Base-by-base conservation (phyloP, 306 rosid genomes). In the Prinsepia uniflora region DNA sequence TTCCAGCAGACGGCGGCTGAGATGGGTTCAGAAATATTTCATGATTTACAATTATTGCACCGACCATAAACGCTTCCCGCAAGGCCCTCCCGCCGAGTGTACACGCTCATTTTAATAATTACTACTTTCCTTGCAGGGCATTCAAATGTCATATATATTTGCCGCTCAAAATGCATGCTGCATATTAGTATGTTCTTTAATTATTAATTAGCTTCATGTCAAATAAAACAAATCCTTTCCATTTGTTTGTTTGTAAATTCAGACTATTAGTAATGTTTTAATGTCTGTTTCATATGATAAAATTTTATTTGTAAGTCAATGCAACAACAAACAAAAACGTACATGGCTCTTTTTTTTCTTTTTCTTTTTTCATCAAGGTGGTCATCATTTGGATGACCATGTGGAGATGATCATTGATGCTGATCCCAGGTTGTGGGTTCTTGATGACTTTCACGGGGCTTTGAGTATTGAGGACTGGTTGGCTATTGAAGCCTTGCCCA, bases 11-110 rank as follows among this genome's bases (percentile, higher is more conserved):
- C 82, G 96, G 74, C 84, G 92, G 63, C 78, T 92, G 13, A 88
- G 94, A 76, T 92, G 98, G 98, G 98, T 84, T 67, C 94, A 89
- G 71, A 89, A 74, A 74, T 92, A 92, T 59, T 92, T 86, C 83
- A 89, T 92, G 98, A 89, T 92, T 53, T 89, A 92, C 76, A 86
- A 92, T 50, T 92, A 92, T 18, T 92, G 98, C 75, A 78, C 68
- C 7, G 98, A 92, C 65, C 83, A 81, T 2, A 92, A 84, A 69
- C 87, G 97, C 17, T 92, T 89, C 78, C 96, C 96, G 1, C 76
- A 69, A 42, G 97, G 94, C 30, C 17, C 76, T 77, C 98, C 96
- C 22, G 70, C 76, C 5, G 96, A 92, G 77, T 92, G 97, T 40
- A 78, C 13, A 15, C 85, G 61, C 69, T 74, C 47, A 0, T 24